Base-by-base conservation (phyloP, 2,329 filamentous ascomycete genomes). In the Aspergillus fumigatiaffinis region DNA sequence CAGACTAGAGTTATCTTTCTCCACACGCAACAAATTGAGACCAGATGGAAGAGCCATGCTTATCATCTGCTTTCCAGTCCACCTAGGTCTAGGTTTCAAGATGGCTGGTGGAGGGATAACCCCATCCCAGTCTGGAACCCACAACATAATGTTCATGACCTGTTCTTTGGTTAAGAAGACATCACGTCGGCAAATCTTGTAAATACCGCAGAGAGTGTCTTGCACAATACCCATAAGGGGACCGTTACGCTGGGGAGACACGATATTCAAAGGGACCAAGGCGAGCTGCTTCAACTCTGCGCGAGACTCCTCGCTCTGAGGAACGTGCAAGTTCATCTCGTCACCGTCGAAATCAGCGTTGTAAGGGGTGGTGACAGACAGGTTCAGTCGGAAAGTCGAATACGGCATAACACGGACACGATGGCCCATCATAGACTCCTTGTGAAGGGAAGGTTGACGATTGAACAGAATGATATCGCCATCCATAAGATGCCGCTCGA, bases 361-460 rank as follows among this genome's bases (percentile, higher is more conserved):
- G 82, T 99, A 99, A 0, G 94, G 94, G 28, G 92, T 96, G 0
- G 95, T 99, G 70, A 99, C 94, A 0, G 94, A 99, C 66, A 99
- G 77, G 71, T 99, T 99, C 50, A 99, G 84, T 62, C 94, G 88
- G 82, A 99, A 99, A 1, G 94, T 99, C 5, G 94, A 99, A 76
- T 96, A 99, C 3, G 94, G 94, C 92, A 99, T 97, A 60, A 99
- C 94, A 59, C 89, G 88, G 62, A 99, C 94, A 67, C 91, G 87
- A 77, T 99, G 94, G 76, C 91, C 94, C 95, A 99, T 99, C 94
- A 99, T 99, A 59, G 94, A 99, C 73, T 99, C 94, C 77, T 99
- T 99, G 83, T 99, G 94, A 69, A 99, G 82, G 38, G 94, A 99
- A 0, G 94, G 94, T 73, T 99, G 94, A 82, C 94, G 94, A 76